Base-by-base conservation (phyloP, 2,329 filamentous ascomycete genomes). In the Fusarium anguioides region DNA sequence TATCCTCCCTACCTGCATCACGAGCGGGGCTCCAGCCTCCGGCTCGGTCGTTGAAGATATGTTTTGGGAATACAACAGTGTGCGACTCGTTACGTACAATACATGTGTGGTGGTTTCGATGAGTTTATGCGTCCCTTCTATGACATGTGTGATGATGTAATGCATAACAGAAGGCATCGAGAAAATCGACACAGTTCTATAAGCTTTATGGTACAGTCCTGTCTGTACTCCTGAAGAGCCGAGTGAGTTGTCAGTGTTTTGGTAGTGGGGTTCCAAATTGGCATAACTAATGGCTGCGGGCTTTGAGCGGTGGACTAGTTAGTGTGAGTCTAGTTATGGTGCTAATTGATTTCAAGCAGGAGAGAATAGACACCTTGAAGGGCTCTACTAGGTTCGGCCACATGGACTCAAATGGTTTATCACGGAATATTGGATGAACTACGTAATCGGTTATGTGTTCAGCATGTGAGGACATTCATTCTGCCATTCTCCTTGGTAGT, bases 141-240 rank as follows among this genome's bases (percentile, higher is more conserved):
- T n/a, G n/a, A 36, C 23, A 57, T 53, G 50, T 60, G 48, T 20
- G 35, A 60, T 66, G 47, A 68, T 60, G 65, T 41, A 66, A 65
- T 44, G 26, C 23, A 40, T 27, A 21, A 35, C 29, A 26, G 59
- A 55, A 46, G 27, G 54, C 63, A 63, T 68, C 31, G 56, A 61
- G 33, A 31, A 51, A 59, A 52, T 65, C 36, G 52, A 52, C 36
- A 41, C 42, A 35, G 27, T 42, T 50, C 51, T 35, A n/a, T 42
- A 41, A 61, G 42, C 57, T 53, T 24, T 36, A 21, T 31, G 29
- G 5, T 14, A 14, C n/a, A n/a, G n/a, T n/a, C n/a, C n/a, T n/a
- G n/a, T n/a, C n/a, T 9, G 46, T 27, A 49, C 29, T 40, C 26
- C 33, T 27, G 18, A 20, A 40, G 31, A 54, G 35, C 45, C 18